These are phyloP conservation scores for Rhizoclosmatium sp. DNA, from an alignment of 192 early-diverging fungal species.

Conservation along the genomic window DNA sequence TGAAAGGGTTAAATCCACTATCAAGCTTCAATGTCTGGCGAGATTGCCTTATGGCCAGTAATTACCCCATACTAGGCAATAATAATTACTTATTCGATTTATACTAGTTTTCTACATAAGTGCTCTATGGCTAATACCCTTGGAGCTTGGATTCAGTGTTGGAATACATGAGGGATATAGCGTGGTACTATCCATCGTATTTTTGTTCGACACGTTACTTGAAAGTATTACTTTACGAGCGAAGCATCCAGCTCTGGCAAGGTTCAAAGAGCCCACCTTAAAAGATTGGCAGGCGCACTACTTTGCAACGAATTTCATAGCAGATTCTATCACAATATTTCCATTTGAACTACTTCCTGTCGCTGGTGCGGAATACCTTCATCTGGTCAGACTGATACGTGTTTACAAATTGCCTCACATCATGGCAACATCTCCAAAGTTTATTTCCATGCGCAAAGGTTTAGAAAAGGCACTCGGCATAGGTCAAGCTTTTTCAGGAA, in stretches of 20 bases:
- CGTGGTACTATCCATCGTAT: constrained; percentile 5
- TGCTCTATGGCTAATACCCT: constrained; percentile 14
- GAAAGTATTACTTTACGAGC: constrained; percentile 18
- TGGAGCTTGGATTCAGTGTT: constrained; percentile 24
- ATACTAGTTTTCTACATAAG: constrained; percentile 3
- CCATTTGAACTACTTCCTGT: constrained; percentile 18
- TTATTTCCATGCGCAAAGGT: neutral
- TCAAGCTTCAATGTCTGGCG: constrained; percentile 31
- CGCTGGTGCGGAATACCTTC: neutral
- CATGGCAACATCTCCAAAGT: constrained; percentile 13
- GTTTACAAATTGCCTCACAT: constrained; percentile 21
- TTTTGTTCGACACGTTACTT: constrained; percentile 25
- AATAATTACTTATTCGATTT: neutral
- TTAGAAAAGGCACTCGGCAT: constrained; percentile 38
- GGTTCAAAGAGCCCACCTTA: constrained; percentile 20
- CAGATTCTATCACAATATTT: constrained; percentile 17
- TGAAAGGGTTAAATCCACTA: constrained; percentile 18
- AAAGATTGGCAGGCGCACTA: constrained; percentile 31
- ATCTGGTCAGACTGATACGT: neutral
- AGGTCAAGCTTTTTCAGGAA: constrained; percentile 45
- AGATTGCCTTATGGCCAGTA: constrained; percentile 44
- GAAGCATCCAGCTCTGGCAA: constrained; percentile 22
- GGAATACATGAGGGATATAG: constrained; percentile 6
- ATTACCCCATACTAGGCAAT: neutral
- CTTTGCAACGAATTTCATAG: neutral